Base-by-base conservation (phyloP, 257 asterid species). In the Agastache rugosa region DNA sequence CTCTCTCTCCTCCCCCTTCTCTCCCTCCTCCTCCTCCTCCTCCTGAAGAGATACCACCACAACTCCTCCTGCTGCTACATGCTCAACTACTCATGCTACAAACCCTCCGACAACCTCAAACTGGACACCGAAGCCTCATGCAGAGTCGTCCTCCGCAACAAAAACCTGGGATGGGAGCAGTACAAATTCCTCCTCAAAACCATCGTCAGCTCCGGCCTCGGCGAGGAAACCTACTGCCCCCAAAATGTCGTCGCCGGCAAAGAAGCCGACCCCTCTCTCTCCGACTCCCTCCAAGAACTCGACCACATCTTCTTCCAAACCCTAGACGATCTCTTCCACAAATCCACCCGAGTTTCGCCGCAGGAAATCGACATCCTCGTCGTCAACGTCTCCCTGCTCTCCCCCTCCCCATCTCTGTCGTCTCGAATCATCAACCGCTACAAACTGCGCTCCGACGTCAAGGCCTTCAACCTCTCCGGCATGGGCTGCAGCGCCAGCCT, bases 401-500 rank as follows among this genome's bases (percentile, higher is more conserved):
- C 77, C 10, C 83, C 90, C 0, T 50, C 72, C 0, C 90, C 87
- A 1, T 85, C 90, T 1, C 82, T 85, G 4, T 58, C 81, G 0
- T 66, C 85, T 1, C 56, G 82, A 63, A 70, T 85, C 50, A 65
- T 85, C 17, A 81, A 80, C 68, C 74, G 77, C 11, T 85, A 76
- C 75, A 35, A 35, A 20, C 67, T 85, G 80, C 71, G 85, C 51
- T 3, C 8, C 22, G 69, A 83, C 25, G 41, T 83, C 6, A 82
- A 71, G 56, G 81, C 82, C 1, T 82, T 35, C 60, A 85, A 82
- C 41, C 83, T 85, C 29, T 62, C 82, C 15, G 89, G 89, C 19
- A 85, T 85, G 89, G 89, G 89, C 11, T 85, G 89, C 75, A 85
- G 89, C 67, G 86, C 82, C 0, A 80, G 85, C 69, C 64, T 82